Evolutionary conservation across 208 protist genomes (phyloP).

Genomic region (Leishmania mexicana): DNA sequence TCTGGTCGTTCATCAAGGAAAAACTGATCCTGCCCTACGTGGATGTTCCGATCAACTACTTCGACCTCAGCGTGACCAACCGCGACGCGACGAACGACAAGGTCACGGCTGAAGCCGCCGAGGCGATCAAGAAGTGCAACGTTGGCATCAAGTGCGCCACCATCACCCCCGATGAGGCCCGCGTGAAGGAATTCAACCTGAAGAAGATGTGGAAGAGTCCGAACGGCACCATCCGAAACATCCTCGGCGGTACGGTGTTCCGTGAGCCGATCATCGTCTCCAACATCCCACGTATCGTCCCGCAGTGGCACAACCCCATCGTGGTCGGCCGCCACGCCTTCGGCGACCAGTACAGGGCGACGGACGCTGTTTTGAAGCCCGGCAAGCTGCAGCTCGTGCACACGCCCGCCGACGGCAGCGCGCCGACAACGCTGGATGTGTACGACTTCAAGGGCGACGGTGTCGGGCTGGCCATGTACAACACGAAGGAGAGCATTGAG

Average conservation of each 20-base stretch:
- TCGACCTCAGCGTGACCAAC: slow-evolving; percentile 95
- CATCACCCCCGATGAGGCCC: slow-evolving; percentile 97
- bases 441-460: slow-evolving; percentile 87
- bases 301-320: slow-evolving; percentile 95
- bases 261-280: slow-evolving; percentile 97
- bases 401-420: slow-evolving; percentile 86
- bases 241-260: slow-evolving; percentile 98
- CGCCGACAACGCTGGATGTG: slow-evolving; percentile 70
- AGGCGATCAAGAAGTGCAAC: slow-evolving; percentile 94
- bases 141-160: slow-evolving; percentile 99
- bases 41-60: slow-evolving; percentile 97
- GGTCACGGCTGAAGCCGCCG: slow-evolving; percentile 95
- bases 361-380: slow-evolving; percentile 86
- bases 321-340: slow-evolving; percentile 97
- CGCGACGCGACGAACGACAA: slow-evolving; percentile 96
- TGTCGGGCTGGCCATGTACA: slow-evolving; percentile 97
- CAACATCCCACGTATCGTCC: slow-evolving; percentile 93
- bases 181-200: slow-evolving; percentile 97
- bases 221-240: slow-evolving; percentile 99
- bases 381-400: slow-evolving; percentile 95
- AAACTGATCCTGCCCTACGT: slow-evolving; percentile 97
- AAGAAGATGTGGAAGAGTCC: slow-evolving; percentile 99
- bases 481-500: slow-evolving; percentile 95
- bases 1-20: slow-evolving; percentile 97
- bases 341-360: slow-evolving; percentile 97